Evolutionary conservation across 495 filamentous ascomycete species (phyloP).

Genomic region (Cudoniella acicularis): DNA sequence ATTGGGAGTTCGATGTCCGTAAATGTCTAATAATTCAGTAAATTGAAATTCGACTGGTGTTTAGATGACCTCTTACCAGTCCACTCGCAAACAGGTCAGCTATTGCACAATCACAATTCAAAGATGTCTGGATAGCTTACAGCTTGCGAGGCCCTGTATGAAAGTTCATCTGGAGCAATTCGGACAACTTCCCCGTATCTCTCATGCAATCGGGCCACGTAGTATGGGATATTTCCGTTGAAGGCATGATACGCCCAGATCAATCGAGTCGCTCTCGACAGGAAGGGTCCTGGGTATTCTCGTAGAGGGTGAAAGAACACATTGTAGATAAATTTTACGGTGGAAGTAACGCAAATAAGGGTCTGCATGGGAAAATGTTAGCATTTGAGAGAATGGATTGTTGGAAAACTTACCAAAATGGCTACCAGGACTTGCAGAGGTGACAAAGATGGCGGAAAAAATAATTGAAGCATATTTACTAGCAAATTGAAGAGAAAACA

Average conservation of each 20-base stretch:
- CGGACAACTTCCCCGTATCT: slow-evolving; percentile 53
- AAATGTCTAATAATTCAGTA: background rate
- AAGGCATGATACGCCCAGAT: background rate
- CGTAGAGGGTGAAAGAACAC: slow-evolving; percentile 40
- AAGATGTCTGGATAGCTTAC: background rate
- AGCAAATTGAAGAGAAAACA: background rate
- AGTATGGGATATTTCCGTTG: background rate
- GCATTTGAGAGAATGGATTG: background rate
- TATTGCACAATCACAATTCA: background rate
- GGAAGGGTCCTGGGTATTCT: slow-evolving; percentile 42
- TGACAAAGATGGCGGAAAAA: background rate
- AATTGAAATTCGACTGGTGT: background rate
- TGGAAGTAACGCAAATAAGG: background rate
- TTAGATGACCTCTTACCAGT: background rate
- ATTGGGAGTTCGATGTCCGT: background rate
- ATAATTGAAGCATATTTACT: background rate
- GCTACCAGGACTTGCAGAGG: too few relatives aligned
- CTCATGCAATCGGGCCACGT: slow-evolving; percentile 30
- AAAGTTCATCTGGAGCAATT: slow-evolving; percentile 49
- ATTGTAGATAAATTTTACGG: background rate
- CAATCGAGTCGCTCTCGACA: slow-evolving; percentile 25
- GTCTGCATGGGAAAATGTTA: background rate
- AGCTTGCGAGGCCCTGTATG: slow-evolving; percentile 43
- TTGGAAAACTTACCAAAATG: background rate
- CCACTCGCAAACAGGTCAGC: background rate